Evolutionary conservation across 225 moss, liverwort and hornwort species (phyloP), one percentile per base, ranked within the genome.

Genomic region (Polytrichum formosum): DNA sequence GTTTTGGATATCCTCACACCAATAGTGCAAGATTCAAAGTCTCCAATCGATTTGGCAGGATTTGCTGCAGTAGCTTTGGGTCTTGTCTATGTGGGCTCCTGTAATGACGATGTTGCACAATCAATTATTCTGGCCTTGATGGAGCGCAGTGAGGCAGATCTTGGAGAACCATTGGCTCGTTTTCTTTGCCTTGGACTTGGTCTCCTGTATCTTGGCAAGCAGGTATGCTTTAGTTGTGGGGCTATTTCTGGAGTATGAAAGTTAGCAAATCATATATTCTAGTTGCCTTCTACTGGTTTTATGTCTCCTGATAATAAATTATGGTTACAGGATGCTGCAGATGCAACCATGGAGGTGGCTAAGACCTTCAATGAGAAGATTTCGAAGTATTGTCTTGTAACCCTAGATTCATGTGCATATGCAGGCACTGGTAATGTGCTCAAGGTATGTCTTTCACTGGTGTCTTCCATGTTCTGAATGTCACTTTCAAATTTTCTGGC

Each of bases 381-480:
- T 54, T 98, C 97, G 1, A 89, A 94, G 84, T 98, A 94, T 67
- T 88, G 92, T 77, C 91, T 90, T 72, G 97, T 98, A 55, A 98
- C 97, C 28, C 54, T 98, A 71, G 97, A 94, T 69, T 86, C 94
- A 46, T 98, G 97, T 87, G 97, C 97, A 5, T 98, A 98, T 80
- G 97, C 94, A 67, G 97, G 97, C 71, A 92, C 97, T n/a, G 97
- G 97, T 61, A 98, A 98, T 79, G 97, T 98, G 53, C 77, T 98
- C 6, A 98, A 98, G 97, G 96, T 92, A 80, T 67, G 64, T 46
- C 46, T 46, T 46, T 16, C 13, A 60, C 18, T 56, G 33, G 8
- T 54, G 7, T 6, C 26, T 62, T 28, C 18, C 26, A 2, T 61
- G 22, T 26, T 54, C 53, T 60, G 46, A 4, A 46, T 16, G 13